Base-by-base conservation (phyloP, 2,329 filamentous ascomycete genomes). In the Paracorniculantispora psalliotae region DNA sequence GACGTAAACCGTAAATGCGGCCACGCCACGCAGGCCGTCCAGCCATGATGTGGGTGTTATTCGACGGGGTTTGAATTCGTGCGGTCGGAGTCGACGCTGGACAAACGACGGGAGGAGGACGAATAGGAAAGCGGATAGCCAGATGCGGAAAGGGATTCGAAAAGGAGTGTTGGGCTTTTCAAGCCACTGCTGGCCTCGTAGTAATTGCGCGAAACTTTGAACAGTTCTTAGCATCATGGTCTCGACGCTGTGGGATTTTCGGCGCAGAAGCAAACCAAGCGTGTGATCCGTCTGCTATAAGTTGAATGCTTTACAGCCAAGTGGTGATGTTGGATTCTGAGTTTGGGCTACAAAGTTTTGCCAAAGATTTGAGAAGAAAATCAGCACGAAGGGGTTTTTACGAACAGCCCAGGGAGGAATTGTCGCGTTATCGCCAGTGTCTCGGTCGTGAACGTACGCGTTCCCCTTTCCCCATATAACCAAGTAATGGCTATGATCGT, bases 1-100 rank as follows among this genome's bases (percentile, higher is more conserved):
- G 65, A 78, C 73, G 67, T 78, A 79, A 57, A 80, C 77, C 59
- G 75, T 72, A 47, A 79, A 69, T 2, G 77, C 76, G 30, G 77
- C 77, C 4, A 79, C 63, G 13, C 77, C 77, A 56, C 77, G 75
- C 68, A 80, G 73, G 57, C 77, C 77, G 65, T 80, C 77, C 49
- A 80, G 75, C 63, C 79, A 79, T 4, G 77, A 72, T n/a, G 77
- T 80, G 23, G 77, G 75, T 37, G 71, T 67, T 30, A 73, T 77
- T 37, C 64, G 64, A 9, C 62, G 63, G 9, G 44, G 59, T 33
- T 65, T 65, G 48, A 58, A 57, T 17, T 60, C 57, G 39, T 59
- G 57, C 4, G 68, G 66, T 35, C 69, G 68, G 48, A 70, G 54
- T 51, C 64, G 65, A 59, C 64, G 64, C 57, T 72, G 69, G 6